A percentile compares a stretch with the other conserved stretches of the same genome.
phyloP scores from a whole-genome alignment of 257 asterid genomes.

The Fraxinus anomala region DNA sequence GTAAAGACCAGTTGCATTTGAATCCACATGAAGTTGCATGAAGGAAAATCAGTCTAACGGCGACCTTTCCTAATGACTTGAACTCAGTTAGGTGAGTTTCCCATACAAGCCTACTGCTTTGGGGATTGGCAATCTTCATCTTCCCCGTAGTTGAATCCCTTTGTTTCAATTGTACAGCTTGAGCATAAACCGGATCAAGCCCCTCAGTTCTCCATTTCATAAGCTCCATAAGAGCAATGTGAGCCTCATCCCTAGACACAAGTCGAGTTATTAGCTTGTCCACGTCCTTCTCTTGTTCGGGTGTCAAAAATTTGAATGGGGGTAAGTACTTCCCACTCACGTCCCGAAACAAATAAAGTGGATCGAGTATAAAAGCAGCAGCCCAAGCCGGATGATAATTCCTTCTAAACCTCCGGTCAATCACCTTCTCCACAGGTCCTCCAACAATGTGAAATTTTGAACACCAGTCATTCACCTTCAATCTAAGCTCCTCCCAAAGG shows the following conservation, averaged over 20 bases:
- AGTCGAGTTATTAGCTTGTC: slow-evolving; percentile 85
- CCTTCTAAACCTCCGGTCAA: slow-evolving; percentile 70
- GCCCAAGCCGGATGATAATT: slow-evolving; percentile 98
- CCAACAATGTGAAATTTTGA: slow-evolving; percentile 66
- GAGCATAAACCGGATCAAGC: slow-evolving; percentile 92
- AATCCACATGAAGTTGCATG: slow-evolving; percentile 80
- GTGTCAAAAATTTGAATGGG: slow-evolving; percentile 81
- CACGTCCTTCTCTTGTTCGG: slow-evolving; percentile 93
- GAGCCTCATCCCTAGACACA: slow-evolving; percentile 89
- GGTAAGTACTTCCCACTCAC: slow-evolving; percentile 88
- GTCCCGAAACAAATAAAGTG: slow-evolving; percentile 77
- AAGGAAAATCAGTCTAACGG: slow-evolving; percentile 83
- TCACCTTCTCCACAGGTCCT: slow-evolving; percentile 64
- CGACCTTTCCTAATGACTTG: slow-evolving; percentile 77
- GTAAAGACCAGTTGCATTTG: slow-evolving; percentile 57
- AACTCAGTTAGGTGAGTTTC: slow-evolving; percentile 83
- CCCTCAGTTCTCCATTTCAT: slow-evolving; percentile 99
- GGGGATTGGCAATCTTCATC: slow-evolving; percentile 87
- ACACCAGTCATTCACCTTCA: slow-evolving; percentile 82
- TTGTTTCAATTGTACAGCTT: slow-evolving; percentile 85
- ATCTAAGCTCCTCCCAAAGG: slow-evolving; percentile 83
- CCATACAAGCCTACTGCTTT: slow-evolving; percentile 96
- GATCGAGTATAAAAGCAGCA: slow-evolving; percentile 92
- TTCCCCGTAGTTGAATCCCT: slow-evolving; percentile 81
- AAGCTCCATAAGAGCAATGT: slow-evolving; percentile 92